Percentiles rank a stretch among this genome's conserved stretches.
These are phyloP conservation scores for Diaporthe amygdali DNA, from an alignment of 2,329 filamentous ascomycete genomes.

Conservation along the genomic window DNA sequence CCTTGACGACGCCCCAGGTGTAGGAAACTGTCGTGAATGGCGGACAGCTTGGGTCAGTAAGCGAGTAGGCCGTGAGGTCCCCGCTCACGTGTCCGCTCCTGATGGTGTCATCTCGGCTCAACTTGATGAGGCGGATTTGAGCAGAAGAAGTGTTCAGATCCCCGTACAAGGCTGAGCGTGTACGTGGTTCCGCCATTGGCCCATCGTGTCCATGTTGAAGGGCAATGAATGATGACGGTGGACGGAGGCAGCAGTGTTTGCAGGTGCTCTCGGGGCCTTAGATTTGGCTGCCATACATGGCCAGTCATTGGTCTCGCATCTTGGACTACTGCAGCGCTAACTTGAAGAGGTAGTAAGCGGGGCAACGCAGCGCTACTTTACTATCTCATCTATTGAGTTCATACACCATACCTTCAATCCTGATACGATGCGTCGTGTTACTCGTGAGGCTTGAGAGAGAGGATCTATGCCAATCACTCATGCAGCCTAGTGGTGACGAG, in stretches of 20 bases:
- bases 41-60: slow-evolving; percentile 1
- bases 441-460: too few species aligned
- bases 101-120: not conserved
- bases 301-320: too few species aligned
- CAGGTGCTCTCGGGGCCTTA: not conserved
- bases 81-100: not conserved
- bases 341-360: not conserved
- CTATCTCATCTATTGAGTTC: too few species aligned
- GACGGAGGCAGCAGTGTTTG: not conserved
- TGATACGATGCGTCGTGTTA: too few species aligned
- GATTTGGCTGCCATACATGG: not conserved
- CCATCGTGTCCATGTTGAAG: not conserved
- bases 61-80: slow-evolving; percentile 9
- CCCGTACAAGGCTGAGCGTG: not conserved
- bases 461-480: too few species aligned
- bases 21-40: slow-evolving; percentile 17
- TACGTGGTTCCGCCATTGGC: not conserved
- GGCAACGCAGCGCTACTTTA: not conserved
- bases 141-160: not conserved
- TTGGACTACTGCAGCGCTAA: not conserved
- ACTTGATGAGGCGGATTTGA: slow-evolving; percentile 12
- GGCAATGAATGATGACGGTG: not conserved
- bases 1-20: slow-evolving; percentile 7
- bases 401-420: too few species aligned
- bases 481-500: too few species aligned